Evolutionary conservation across 1,284 basidiomycete species (phyloP).

Genomic region (Melampsora larici-populina): DNA sequence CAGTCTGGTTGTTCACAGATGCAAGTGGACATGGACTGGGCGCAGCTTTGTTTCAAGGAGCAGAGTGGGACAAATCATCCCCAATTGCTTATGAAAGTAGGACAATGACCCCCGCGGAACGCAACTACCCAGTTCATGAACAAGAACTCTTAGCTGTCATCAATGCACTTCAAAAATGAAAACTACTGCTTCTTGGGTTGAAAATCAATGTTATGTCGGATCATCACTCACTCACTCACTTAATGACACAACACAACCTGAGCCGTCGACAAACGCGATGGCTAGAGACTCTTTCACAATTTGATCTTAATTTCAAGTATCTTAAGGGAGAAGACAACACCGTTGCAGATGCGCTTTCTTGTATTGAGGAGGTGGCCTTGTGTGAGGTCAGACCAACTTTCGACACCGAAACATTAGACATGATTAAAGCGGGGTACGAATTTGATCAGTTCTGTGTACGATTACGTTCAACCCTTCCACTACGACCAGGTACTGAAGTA

Average conservation of each 20-base stretch:
- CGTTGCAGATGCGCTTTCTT: conserved; percentile 4
- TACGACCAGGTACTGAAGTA: neutral
- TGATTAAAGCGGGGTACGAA: neutral
- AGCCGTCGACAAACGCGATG: too few species aligned
- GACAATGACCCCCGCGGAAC: neutral
- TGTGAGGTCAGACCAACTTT: neutral
- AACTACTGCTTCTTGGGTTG: too few species aligned
- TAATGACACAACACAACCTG: too few species aligned
- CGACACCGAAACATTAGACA: neutral
- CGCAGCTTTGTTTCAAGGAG: too few species aligned
- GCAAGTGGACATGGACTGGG: conserved; percentile 13
- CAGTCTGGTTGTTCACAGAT: conserved; percentile 15
- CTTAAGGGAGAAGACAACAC: neutral
- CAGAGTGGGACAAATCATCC: neutral
- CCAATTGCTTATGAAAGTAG: neutral
- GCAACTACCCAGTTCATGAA: too few species aligned
- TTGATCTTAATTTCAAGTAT: conserved; percentile 5
- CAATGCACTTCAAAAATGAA: conserved; percentile 3
- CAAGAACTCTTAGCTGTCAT: conserved; percentile 32
- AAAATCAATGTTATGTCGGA: too few species aligned
- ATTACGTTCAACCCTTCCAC: neutral
- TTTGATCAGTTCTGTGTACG: neutral
- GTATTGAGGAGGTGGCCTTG: too few species aligned
- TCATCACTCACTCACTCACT: too few species aligned
- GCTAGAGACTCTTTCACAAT: neutral